Conservation (phyloP, 257 asterid genomes). For the Hygrophila difformis region DNA sequence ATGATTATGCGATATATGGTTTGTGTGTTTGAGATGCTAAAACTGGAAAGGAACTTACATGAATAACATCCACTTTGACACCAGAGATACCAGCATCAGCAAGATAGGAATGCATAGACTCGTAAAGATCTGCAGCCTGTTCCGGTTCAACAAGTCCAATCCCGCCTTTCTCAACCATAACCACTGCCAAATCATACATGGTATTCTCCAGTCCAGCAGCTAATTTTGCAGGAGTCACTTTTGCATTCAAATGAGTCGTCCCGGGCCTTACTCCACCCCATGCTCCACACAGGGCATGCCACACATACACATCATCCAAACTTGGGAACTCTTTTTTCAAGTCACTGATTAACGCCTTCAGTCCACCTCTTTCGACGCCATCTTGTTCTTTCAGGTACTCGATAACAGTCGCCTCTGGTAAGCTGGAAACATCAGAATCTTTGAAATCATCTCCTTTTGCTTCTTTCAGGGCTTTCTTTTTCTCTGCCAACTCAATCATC, state of each 20-base stretch:
- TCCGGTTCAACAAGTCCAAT: slow-evolving; percentile 34
- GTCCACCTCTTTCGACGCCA: too few species aligned
- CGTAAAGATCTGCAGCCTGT: slow-evolving; percentile 24
- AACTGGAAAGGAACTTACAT: slow-evolving; percentile 22
- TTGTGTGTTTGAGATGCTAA: too few species aligned
- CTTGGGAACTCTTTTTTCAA: slow-evolving; percentile 23
- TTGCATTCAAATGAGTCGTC: slow-evolving; percentile 22
- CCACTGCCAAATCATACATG: slow-evolving; percentile 43
- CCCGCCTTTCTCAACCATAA: slow-evolving; percentile 32
- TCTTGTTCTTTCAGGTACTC: too few species aligned
- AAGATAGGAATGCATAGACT: slow-evolving; percentile 39
- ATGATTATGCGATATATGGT: too few species aligned
- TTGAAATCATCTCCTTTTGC: too few species aligned
- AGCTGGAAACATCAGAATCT: too few species aligned
- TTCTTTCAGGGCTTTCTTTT: too few species aligned
- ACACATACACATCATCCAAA: slow-evolving; percentile 33
- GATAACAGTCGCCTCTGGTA: too few species aligned
- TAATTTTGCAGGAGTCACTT: slow-evolving; percentile 24
- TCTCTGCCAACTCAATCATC: too few species aligned
- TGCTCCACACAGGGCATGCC: slow-evolving; percentile 47
- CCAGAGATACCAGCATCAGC: slow-evolving; percentile 33
- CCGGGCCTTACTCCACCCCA: slow-evolving; percentile 50
- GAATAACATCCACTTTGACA: slow-evolving; percentile 42
- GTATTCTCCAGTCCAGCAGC: slow-evolving; percentile 28
- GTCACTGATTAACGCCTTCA: slow-evolving; percentile 31